Evolutionary conservation across 192 early-diverging fungal species (phyloP).

Genomic region (Backusella tuberculispora): DNA sequence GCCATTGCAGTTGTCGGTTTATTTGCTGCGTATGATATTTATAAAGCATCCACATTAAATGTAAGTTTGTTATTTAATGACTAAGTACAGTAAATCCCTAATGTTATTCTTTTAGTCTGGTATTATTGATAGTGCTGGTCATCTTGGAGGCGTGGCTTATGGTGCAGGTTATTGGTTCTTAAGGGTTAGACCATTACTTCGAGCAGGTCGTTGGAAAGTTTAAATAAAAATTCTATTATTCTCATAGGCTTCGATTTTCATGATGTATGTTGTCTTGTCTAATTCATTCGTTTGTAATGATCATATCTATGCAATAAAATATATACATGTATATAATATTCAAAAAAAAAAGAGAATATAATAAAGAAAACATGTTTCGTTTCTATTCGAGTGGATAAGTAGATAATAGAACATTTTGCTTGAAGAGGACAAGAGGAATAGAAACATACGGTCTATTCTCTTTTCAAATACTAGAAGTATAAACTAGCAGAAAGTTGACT

Average conservation of each 20-base stretch:
- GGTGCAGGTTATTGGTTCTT: conserved; percentile 50
- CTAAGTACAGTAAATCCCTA: neutral
- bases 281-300: no score
- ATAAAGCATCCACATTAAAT: conserved; percentile 43
- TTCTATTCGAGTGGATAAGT: no score
- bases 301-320: no score
- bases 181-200: conserved; percentile 40
- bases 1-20: conserved; percentile 51
- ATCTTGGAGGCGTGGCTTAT: conserved; percentile 51
- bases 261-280: no score
- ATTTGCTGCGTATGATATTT: conserved; percentile 54
- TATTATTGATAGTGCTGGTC: conserved; percentile 50
- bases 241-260: no score
- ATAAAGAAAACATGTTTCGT: no score
- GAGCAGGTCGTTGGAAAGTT: conserved; percentile 31
- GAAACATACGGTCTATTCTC: no score
- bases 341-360: neutral
- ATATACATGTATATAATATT: no score
- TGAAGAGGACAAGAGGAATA: no score
- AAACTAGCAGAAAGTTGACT: no score
- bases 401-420: no score
- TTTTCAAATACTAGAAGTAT: no score
- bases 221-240: conserved; percentile 3
- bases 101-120: conserved; percentile 15
- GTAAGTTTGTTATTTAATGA: conserved; percentile 12